These are phyloP conservation scores for Neodidymelliopsis sp. DNA, from an alignment of 2,329 filamentous ascomycete species.

Conservation along the genomic window DNA sequence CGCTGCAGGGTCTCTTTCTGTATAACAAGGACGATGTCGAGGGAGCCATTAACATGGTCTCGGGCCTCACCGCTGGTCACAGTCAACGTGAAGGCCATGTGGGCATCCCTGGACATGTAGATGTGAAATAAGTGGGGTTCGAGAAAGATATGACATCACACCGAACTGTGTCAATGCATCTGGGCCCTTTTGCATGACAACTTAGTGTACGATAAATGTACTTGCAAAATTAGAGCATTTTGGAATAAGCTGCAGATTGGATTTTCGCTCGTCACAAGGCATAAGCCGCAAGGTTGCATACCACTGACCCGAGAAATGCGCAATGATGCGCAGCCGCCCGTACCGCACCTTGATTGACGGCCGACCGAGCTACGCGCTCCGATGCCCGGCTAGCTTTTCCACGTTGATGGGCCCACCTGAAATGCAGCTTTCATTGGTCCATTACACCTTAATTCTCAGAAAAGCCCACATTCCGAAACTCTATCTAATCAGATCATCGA, in stretches of 20 bases:
- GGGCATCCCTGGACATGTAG: slow-evolving; percentile 43
- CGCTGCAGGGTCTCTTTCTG: slow-evolving; percentile 91
- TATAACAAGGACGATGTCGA: slow-evolving; percentile 93
- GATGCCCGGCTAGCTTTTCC: slow-evolving; percentile 3
- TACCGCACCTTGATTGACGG: slow-evolving; percentile 15
- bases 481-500: slow-evolving; percentile 39
- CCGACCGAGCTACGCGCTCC: slow-evolving; percentile 16
- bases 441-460: neutral
- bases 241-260: slow-evolving; percentile 2
- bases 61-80: slow-evolving; percentile 59
- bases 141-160: slow-evolving; percentile 19
- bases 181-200: neutral
- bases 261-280: slow-evolving; percentile 16
- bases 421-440: slow-evolving; percentile 11
- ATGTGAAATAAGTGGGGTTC: slow-evolving; percentile 29
- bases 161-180: slow-evolving; percentile 3
- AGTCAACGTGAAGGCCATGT: slow-evolving; percentile 35
- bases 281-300: slow-evolving; percentile 1
- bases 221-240: slow-evolving; percentile 7
- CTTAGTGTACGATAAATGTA: slow-evolving; percentile 19
- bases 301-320: slow-evolving; percentile 9
- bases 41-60: slow-evolving; percentile 83
- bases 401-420: slow-evolving; percentile 1
- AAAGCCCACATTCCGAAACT: slow-evolving; percentile 9
- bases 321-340: slow-evolving; percentile 26